phyloP scores from a whole-genome alignment of 306 rosid genomes.

The Betula pendula region DNA sequence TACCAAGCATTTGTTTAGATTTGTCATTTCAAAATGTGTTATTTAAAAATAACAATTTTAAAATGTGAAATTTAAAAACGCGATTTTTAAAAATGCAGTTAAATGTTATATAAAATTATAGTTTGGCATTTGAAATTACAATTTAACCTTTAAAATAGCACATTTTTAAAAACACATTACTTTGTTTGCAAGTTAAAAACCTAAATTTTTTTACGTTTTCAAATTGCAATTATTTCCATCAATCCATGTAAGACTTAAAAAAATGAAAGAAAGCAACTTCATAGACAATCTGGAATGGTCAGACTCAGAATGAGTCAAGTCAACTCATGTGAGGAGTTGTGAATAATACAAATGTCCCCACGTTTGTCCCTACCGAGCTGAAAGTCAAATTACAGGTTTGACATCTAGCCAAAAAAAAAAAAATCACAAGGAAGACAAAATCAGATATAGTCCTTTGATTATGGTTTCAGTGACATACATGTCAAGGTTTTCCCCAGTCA shows the following conservation, averaged over 20 bases:
- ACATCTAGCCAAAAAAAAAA: background rate
- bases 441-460: background rate
- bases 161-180: too few species aligned
- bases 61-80: too few species aligned
- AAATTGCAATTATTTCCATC: too few species aligned
- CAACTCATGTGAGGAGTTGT: conserved; percentile 30
- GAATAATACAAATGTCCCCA: conserved; percentile 7
- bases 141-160: too few species aligned
- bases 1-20: too few species aligned
- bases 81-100: too few species aligned
- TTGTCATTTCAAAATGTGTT: too few species aligned
- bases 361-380: conserved; percentile 8
- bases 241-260: conserved; percentile 14
- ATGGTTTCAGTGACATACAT: conserved; percentile 8
- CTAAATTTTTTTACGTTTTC: too few species aligned
- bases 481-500: background rate
- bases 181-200: too few species aligned
- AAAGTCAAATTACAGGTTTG: conserved; percentile 10
- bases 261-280: background rate
- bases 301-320: conserved; percentile 18
- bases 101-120: too few species aligned
- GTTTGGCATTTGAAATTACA: too few species aligned
- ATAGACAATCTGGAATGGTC: background rate
- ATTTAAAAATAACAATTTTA: too few species aligned
- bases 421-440: background rate